These are phyloP conservation scores for Gloeopeniophorella convolvens DNA, from an alignment of 768 basidiomycete species.

Conservation along the genomic window DNA sequence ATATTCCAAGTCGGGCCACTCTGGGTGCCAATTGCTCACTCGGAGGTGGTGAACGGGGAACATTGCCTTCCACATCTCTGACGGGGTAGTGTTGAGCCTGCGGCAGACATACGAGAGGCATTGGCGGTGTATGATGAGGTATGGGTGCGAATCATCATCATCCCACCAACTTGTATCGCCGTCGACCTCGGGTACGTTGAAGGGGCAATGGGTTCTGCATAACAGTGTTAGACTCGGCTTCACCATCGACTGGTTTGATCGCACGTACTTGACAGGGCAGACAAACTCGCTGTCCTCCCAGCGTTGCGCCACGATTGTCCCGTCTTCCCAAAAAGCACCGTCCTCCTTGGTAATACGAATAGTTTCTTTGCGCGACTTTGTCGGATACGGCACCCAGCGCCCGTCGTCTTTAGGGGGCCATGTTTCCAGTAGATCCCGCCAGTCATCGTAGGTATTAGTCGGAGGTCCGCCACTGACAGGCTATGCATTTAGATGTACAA, in stretches of 20 bases:
- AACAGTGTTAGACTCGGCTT: not conserved
- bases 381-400: not conserved
- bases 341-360: not conserved
- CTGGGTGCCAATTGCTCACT: not conserved
- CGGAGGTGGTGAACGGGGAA: not conserved
- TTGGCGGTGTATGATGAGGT: not conserved
- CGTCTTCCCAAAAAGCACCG: not conserved
- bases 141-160: not conserved
- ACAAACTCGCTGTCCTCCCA: not conserved
- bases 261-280: no score
- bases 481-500: not conserved
- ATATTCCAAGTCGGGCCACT: not conserved
- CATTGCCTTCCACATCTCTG: not conserved
- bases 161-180: not conserved
- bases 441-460: not conserved
- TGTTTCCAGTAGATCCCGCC: not conserved
- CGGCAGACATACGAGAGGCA: not conserved
- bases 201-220: not conserved
- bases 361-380: not conserved
- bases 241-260: no score
- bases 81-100: not conserved
- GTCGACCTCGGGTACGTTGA: not conserved
- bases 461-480: not conserved
- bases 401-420: not conserved
- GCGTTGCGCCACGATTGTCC: not conserved